Base-by-base conservation (phyloP, 2,329 filamentous ascomycete genomes). In the Hypomyces rosellus region DNA sequence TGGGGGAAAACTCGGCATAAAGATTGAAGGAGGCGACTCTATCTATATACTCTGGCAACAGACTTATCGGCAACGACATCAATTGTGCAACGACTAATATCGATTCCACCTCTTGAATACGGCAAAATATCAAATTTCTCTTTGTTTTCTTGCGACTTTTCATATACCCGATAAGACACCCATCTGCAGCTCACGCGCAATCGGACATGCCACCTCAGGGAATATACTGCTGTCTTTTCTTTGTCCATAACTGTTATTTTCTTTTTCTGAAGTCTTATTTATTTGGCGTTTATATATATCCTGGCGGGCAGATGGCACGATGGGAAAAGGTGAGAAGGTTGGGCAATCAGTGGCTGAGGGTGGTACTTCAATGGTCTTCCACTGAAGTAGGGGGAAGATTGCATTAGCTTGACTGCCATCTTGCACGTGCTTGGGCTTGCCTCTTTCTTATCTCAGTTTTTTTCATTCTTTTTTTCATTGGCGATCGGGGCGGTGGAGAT, bases 11-110 rank as follows among this genome's bases (percentile, higher is more conserved):
- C 14, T 15, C 46, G 45, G 38, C 44, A 48, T 33, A 47, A 44
- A 33, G 42, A 58, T 54, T 52, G 54, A 51, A 50, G 46, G 55
- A 58, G 56, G 56, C 59, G 42, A 61, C 25, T 30, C 25, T 30
- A 30, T 30, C 55, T 56, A 55, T 54, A 56, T 53, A 58, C 45
- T 60, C 61, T 63, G 61, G 60, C 61, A 69, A 69, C 59, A 67
- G 66, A 38, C 57, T 58, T 22, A 62, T 65, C 45, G 57, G 59
- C 55, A 45, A 63, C 62, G 54, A 54, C 52, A 48, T 40, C 46
- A 42, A 38, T 20, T 45, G 42, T 30, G 25, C 25, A 30, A 30
- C 25, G 25, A 30, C 25, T 30, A 30, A 30, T 30, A 30, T 30
- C 25, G 25, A 30, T 30, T 30, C 25, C 9, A 30, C 25, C 25